Evolutionary conservation across 441 rosid genomes (phyloP), one percentile per base, ranked within the genome.

Genomic region (Omphalea diandra): DNA sequence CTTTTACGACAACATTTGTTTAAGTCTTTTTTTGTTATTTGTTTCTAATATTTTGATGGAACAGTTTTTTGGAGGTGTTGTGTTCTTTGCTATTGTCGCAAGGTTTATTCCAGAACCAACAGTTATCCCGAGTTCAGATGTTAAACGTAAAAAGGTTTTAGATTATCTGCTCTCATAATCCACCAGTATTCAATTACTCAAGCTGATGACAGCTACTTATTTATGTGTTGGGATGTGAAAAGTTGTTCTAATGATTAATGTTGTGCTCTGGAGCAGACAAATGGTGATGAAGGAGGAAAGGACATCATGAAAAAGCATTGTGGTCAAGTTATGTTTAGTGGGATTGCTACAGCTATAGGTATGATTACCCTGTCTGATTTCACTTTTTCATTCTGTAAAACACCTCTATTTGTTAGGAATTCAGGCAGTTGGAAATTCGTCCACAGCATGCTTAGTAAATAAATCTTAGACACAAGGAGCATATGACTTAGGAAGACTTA

Each of bases 271-370:
- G 49, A 74, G 73, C 91, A 95, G 98, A 87, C 80, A 71, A 78
- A 71, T 68, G 87, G 81, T 52, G 91, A 88, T 71, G 85, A 86
- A 36, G 95, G 91, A 69, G 97, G 89, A 63, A 95, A 95, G 77
- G 98, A 95, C 80, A 63, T 82, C 24, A 83, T 88, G 83, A 95
- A 89, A 84, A 95, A 88, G 87, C 96, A 85, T 68, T 95, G 95
- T 32, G 89, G 87, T 14, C 98, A 95, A 83, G 99, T 95, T 71
- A 76, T 95, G n/a, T 93, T 84, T 61, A 95, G 98, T 70, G 99
- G 99, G 67, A 85, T 95, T 64, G 70, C 93, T 76, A 95, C 99
- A 67, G 98, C 99, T 76, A 82, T 95, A 68, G 99, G 99, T 90
- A 80, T 78, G 80, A 22, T 50, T 69, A 41, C 59, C 67, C 60